Base-by-base conservation (phyloP, 129 eudicot genomes). In the Heracleum sosnowskyi region DNA sequence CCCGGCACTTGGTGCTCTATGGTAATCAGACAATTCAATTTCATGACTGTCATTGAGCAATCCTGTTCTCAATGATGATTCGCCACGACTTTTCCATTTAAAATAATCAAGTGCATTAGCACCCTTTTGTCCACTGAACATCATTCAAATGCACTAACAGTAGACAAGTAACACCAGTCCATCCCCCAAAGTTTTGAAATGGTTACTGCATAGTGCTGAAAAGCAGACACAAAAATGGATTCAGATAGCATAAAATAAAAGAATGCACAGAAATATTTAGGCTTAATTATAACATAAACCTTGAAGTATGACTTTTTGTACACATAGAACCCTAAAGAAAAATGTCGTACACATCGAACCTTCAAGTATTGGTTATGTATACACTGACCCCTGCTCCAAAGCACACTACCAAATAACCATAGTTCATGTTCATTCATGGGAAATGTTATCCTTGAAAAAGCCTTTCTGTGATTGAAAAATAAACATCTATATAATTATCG, bases 1-100 rank as follows among this genome's bases (percentile, higher is more conserved):
- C 16, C 92, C 97, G 9, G 86, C 79, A 85, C 97, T 90, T 37
- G 96, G 97, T 53, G 92, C 90, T 80, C 89, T 83, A 35, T 88
- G 91, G 79, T 95, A 95, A 76, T 85, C 96, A 0, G 97, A 90
- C 75, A 95, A 79, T 80, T 95, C 95, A 29, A 95, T 95, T 89
- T 92, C 99, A 35, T 86, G 97, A 34, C 79, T 82, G 75, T 84
- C 91, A 76, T 82, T 51, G 57, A 92, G 82, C 49, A 85, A 81
- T 42, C 87, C 83, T 36, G 86, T 74, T 29, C 84, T 74, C 33
- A 88, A 82, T 73, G 94, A 88, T 75, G 99, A 83, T 45, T 84
- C 85, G 42, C 85, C 86, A 46, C 47, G 91, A 82, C 86, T n/a
- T 86, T 85, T 92, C 88, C 94, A 89, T 80, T 86, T 89, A 62